Percentiles rank a stretch among this genome's conserved stretches.
Evolutionary conservation across 2,329 filamentous ascomycete genomes (phyloP).

Genomic region (Fusarium lyarnte): DNA sequence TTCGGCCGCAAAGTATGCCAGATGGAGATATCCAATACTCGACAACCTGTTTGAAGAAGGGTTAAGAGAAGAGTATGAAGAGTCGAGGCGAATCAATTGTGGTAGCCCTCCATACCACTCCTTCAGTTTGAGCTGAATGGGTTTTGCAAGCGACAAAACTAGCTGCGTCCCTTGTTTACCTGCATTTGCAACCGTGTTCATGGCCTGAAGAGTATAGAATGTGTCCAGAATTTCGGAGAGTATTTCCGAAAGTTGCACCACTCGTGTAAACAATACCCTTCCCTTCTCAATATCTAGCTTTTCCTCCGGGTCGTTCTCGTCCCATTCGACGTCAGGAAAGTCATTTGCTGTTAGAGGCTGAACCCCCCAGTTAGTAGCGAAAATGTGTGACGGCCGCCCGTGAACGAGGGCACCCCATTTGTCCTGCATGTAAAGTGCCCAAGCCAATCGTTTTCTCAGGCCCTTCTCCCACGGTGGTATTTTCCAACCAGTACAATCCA

Average conservation of each 20-base stretch:
- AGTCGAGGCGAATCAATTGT: slow-evolving; percentile 72
- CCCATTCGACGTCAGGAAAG: slow-evolving; percentile 77
- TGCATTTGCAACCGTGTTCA: slow-evolving; percentile 72
- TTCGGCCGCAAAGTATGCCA: slow-evolving; percentile 93
- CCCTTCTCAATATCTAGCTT: slow-evolving; percentile 74
- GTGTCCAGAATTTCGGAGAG: slow-evolving; percentile 83
- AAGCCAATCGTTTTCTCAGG: slow-evolving; percentile 83
- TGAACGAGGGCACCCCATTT: slow-evolving; percentile 89
- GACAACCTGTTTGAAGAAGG: slow-evolving; percentile 59
- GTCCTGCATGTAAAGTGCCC: slow-evolving; percentile 95
- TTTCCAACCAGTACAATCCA: slow-evolving; percentile 87
- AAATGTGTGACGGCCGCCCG: slow-evolving; percentile 82
- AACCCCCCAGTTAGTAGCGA: slow-evolving; percentile 79
- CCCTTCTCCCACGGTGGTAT: slow-evolving; percentile 90
- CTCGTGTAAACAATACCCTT: slow-evolving; percentile 76
- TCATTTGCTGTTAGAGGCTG: slow-evolving; percentile 70
- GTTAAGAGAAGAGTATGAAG: slow-evolving; percentile 52
- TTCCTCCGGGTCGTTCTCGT: slow-evolving; percentile 69
- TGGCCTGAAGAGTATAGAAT: slow-evolving; percentile 83
- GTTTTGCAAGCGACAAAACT: slow-evolving; percentile 79
- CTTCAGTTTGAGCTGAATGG: slow-evolving; percentile 83
- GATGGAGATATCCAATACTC: slow-evolving; percentile 81
- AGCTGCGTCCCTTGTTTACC: slow-evolving; percentile 76
- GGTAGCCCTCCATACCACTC: slow-evolving; percentile 83
- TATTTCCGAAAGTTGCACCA: slow-evolving; percentile 78